Evolutionary conservation across 2,329 filamentous ascomycete species (phyloP), one percentile per base, ranked within the genome.

Genomic region (Cryphonectria carpinicola): DNA sequence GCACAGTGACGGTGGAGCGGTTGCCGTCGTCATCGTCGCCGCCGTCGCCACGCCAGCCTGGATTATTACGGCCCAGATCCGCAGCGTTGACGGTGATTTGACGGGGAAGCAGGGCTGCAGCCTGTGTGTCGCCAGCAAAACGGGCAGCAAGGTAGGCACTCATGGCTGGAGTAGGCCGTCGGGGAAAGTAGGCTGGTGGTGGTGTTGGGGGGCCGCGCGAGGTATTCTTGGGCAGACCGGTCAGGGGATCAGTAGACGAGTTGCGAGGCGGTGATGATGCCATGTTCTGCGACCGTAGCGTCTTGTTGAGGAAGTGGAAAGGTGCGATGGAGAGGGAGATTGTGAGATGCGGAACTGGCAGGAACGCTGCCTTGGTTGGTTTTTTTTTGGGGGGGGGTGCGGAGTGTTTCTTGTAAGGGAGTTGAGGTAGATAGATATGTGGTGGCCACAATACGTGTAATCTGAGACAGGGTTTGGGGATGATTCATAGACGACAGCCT

Each of bases 1-100:
- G 79, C 61, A 89, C 77, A 65, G 77, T 80, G 70, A 88, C 82
- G 64, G 84, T 78, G 1, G 81, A 81, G 61, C 77, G 73, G 13
- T 76, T 74, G 49, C 79, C 76, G 10, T 74, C 68, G 28, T 73
- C 69, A 22, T 72, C 71, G 1, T 73, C 66, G 35, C 73, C 75
- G 11, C 73, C 74, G 68, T 71, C 72, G 22, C 74, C 71, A 17
- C 58, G 69, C 46, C 35, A 64, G n/a, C 43, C 61, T 43, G 37
- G n/a, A 46, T 7, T 7, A 46, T 7, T 7, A 13, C 32, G 32
- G 49, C 14, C 39, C 14, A 37, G 3, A 4, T 52, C 11, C 19
- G 19, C 3, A 56, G 25, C 32, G 56, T 63, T 22, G 5, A 43
- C 52, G 35, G 17, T 4, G 5, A 7, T 19, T 5, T 43, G 54